A percentile compares a stretch with the other conserved stretches of the same genome.
phyloP scores from a whole-genome alignment of 768 basidiomycete species.

The Erythrobasidium yunnanense region DNA sequence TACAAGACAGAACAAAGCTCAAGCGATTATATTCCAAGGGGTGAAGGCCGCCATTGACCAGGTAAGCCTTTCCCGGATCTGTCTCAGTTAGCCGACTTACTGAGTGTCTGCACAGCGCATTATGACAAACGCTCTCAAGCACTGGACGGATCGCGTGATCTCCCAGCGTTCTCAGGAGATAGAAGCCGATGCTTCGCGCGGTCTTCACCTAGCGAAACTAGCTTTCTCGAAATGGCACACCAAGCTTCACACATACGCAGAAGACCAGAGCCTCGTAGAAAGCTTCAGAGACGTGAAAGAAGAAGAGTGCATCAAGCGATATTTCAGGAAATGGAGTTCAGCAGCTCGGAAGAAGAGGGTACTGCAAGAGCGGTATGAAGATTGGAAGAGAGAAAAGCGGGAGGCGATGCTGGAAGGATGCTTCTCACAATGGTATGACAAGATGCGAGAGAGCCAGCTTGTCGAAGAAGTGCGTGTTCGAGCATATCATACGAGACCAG shows the following conservation, averaged over 20 bases:
- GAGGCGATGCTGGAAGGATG: background rate
- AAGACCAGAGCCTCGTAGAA: constrained; percentile 8
- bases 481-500: background rate
- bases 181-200: background rate
- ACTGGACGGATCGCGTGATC: constrained; percentile 15
- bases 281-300: constrained; percentile 21
- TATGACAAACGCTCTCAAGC: background rate
- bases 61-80: background rate
- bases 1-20: background rate
- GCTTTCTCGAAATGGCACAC: background rate
- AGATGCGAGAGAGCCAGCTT: constrained; percentile 7
- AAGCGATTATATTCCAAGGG: background rate
- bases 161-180: constrained; percentile 8
- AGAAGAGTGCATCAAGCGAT: background rate
- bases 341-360: background rate
- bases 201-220: background rate
- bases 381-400: background rate
- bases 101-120: constrained; percentile 1
- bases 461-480: background rate
- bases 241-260: background rate
- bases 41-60: constrained; percentile 2
- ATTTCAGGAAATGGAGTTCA: constrained; percentile 14
- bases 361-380: background rate
- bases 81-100: background rate
- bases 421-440: constrained; percentile 9